These are phyloP conservation scores for Chiua virens DNA, from an alignment of 768 basidiomycete species.

Conservation along the genomic window DNA sequence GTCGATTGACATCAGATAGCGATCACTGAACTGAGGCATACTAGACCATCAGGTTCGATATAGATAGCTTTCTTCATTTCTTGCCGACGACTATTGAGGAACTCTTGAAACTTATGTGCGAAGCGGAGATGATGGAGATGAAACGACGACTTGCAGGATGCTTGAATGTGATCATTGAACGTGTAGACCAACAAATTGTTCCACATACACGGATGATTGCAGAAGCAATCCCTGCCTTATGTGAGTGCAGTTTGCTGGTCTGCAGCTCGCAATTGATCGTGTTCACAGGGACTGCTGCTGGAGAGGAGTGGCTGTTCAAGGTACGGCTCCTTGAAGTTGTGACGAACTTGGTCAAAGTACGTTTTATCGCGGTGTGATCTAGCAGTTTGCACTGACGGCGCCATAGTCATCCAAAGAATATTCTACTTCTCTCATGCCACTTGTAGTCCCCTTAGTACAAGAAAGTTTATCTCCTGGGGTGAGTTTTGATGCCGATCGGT, in stretches of 20 bases:
- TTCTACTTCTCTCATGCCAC: conserved; percentile 51
- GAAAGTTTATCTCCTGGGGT: conserved; percentile 63
- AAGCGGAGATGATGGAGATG: conserved; percentile 74
- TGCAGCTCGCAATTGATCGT: conserved; percentile 8
- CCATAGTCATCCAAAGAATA: conserved; percentile 64
- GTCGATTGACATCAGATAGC: conserved; percentile 28
- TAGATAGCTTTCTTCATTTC: conserved; percentile 65
- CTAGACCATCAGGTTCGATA: conserved; percentile 66
- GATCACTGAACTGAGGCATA: conserved; percentile 6
- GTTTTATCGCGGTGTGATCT: conserved; percentile 8
- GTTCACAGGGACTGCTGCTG: conserved; percentile 61
- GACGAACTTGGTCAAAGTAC: conserved; percentile 66
- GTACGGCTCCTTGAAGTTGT: conserved; percentile 67
- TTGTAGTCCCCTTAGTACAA: conserved; percentile 64
- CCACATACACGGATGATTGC: conserved; percentile 64
- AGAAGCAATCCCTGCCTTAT: conserved; percentile 66
- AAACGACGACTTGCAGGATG: conserved; percentile 71
- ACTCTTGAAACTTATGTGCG: conserved; percentile 66
- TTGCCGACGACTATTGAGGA: conserved; percentile 60
- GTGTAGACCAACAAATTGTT: conserved; percentile 53
- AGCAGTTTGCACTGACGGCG: neutral
- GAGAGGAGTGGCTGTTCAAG: conserved; percentile 72
- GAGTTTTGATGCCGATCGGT: conserved; percentile 15
- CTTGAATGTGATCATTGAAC: conserved; percentile 68
- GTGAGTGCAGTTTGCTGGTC: conserved; percentile 41